phyloP scores from a whole-genome alignment of 2,329 filamentous ascomycete species.

The Pseudogymnoascus sp. region DNA sequence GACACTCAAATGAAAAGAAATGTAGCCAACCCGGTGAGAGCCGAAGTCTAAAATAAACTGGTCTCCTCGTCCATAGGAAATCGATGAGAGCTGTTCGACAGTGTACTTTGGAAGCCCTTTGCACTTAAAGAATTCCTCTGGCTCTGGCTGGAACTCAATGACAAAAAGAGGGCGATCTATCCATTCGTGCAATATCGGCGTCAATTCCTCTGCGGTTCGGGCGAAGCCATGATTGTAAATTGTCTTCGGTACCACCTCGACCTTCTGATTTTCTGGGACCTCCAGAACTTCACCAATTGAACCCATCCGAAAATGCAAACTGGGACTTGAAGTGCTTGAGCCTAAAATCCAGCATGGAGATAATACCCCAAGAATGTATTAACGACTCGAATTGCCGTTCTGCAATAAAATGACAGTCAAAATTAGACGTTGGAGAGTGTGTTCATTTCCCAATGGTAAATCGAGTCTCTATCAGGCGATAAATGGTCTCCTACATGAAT shows the following conservation, averaged over 20 bases:
- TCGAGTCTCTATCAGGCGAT: background rate
- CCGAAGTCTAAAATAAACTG: slow-evolving; percentile 29
- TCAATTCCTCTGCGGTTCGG: slow-evolving; percentile 13
- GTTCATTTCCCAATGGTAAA: background rate
- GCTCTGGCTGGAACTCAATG: slow-evolving; percentile 20
- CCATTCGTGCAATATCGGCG: slow-evolving; percentile 14
- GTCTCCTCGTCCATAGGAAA: slow-evolving; percentile 23
- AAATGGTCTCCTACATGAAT: background rate
- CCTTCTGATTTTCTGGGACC: slow-evolving; percentile 17
- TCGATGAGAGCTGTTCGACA: slow-evolving; percentile 15
- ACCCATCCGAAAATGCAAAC: background rate
- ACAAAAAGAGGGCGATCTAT: slow-evolving; percentile 15
- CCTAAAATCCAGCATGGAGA: background rate
- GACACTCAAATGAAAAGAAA: slow-evolving; percentile 25
- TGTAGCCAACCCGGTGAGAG: slow-evolving; percentile 27
- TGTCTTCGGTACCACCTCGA: slow-evolving; percentile 13
- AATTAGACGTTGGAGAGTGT: background rate
- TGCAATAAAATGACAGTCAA: background rate
- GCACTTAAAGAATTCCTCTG: slow-evolving; percentile 18
- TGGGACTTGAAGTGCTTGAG: background rate
- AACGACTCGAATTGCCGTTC: background rate
- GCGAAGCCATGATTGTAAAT: slow-evolving; percentile 14
- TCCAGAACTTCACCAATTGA: slow-evolving; percentile 1
- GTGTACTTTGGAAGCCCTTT: slow-evolving; percentile 10
- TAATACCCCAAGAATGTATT: background rate